Conservation (phyloP, 768 basidiomycete species). For the Crassisporium funariophilum region DNA sequence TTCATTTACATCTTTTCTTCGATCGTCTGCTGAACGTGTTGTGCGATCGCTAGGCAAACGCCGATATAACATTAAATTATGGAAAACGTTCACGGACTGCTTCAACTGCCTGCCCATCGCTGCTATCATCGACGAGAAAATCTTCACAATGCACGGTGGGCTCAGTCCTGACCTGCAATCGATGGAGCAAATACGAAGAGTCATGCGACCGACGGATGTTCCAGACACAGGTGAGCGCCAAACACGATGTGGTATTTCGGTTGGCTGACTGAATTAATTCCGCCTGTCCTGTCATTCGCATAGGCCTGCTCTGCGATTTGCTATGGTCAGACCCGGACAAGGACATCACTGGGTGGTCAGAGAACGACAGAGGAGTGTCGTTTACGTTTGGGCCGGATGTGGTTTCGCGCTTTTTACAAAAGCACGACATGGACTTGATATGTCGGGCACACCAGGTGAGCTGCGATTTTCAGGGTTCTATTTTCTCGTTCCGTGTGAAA, state of each 20-base stretch:
- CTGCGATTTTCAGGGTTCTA: slow-evolving; percentile 14
- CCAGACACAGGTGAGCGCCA: slow-evolving; percentile 85
- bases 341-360: slow-evolving; percentile 99
- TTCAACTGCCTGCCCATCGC: slow-evolving; percentile 99
- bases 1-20: slow-evolving; percentile 7
- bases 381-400: slow-evolving; percentile 99
- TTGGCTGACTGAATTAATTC: slow-evolving; percentile 5
- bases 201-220: slow-evolving; percentile 99
- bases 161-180: slow-evolving; percentile 96
- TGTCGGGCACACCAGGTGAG: slow-evolving; percentile 96
- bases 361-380: slow-evolving; percentile 98
- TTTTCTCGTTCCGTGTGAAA: slow-evolving; percentile 2
- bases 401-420: slow-evolving; percentile 96
- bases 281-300: slow-evolving; percentile 4
- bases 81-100: slow-evolving; percentile 99
- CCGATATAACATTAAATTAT: slow-evolving; percentile 99
- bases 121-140: slow-evolving; percentile 99
- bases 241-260: background rate
- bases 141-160: slow-evolving; percentile 99
- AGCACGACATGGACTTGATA: slow-evolving; percentile 99
- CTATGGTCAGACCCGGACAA: slow-evolving; percentile 99
- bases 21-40: slow-evolving; percentile 9
- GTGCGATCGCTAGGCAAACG: slow-evolving; percentile 78
- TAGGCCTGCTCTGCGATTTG: slow-evolving; percentile 92
- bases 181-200: slow-evolving; percentile 99